Percentiles rank a stretch among this genome's conserved stretches.
These are phyloP conservation scores for Thymus quinquecostatus DNA, from an alignment of 257 asterid genomes.

Conservation along the genomic window DNA sequence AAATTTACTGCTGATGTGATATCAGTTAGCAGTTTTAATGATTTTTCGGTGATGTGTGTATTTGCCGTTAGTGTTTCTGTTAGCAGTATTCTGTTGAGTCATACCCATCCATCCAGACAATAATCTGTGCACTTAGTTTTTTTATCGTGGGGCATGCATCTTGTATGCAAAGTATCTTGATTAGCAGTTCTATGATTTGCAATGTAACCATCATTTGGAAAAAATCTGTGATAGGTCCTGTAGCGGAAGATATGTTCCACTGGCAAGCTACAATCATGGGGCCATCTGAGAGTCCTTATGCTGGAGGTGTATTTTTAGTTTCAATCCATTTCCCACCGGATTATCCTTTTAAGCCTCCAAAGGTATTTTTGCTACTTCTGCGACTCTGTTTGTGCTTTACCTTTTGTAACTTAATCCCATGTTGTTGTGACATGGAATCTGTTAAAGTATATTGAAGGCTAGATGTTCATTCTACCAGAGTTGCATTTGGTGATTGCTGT, in stretches of 20 bases:
- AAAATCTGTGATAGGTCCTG: slow-evolving; percentile 42
- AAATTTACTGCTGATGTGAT: slow-evolving; percentile 4
- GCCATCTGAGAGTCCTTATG: slow-evolving; percentile 54
- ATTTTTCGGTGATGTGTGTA: neutral
- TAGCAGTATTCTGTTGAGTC: slow-evolving; percentile 16
- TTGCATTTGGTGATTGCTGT: neutral
- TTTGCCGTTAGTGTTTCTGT: neutral
- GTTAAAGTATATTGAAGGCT: neutral
- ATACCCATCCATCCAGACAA: neutral
- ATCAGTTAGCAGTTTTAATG: neutral
- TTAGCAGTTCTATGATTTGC: neutral
- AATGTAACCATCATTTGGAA: neutral
- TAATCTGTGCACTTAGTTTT: neutral
- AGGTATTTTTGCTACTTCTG: slow-evolving; percentile 36
- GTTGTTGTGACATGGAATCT: neutral
- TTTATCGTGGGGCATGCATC: neutral
- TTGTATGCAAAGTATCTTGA: neutral
- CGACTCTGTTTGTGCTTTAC: neutral
- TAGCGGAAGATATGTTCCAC: slow-evolving; percentile 59
- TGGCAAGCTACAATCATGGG: slow-evolving; percentile 68
- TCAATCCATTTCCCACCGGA: slow-evolving; percentile 64
- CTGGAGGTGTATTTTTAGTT: slow-evolving; percentile 58
- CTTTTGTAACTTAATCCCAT: slow-evolving; percentile 6
- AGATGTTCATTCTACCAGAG: neutral
- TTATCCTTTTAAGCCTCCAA: slow-evolving; percentile 63